Conservation (phyloP, 768 basidiomycete genomes). For the Psilocybe cubensis region DNA sequence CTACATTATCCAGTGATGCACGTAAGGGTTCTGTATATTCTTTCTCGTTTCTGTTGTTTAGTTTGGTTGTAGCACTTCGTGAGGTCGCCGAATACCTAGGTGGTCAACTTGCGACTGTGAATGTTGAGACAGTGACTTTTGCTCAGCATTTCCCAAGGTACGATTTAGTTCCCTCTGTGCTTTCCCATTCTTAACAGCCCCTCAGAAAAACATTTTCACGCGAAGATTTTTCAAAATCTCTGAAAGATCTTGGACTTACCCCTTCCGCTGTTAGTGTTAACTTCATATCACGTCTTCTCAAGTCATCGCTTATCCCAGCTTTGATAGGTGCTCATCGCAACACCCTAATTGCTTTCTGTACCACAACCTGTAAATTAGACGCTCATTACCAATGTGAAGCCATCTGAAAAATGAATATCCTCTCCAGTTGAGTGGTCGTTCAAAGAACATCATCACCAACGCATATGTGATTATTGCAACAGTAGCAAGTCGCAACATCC, state of each 20-base stretch:
- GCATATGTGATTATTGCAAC: not conserved
- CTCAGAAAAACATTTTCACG: constrained; percentile 76
- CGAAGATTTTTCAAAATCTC: constrained; percentile 76
- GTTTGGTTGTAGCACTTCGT: constrained; percentile 57
- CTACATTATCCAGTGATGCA: constrained; percentile 77
- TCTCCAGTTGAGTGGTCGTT: not conserved
- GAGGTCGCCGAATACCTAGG: constrained; percentile 91
- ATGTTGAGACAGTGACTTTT: constrained; percentile 79
- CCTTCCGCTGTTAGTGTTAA: constrained; percentile 77
- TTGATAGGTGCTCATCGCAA: constrained; percentile 59
- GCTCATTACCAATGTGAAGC: not conserved
- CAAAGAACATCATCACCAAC: not conserved
- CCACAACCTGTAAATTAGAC: constrained; percentile 11
- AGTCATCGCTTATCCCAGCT: not conserved
- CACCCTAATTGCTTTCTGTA: constrained; percentile 30
- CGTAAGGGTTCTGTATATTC: constrained; percentile 50
- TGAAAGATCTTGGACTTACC: constrained; percentile 86
- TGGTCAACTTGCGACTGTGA: constrained; percentile 66
- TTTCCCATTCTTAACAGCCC: not conserved
- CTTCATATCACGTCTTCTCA: not conserved
- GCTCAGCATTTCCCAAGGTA: constrained; percentile 87
- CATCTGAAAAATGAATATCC: not conserved
- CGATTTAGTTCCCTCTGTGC: constrained; percentile 16
- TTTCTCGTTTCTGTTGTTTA: not conserved
- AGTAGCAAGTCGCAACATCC: not conserved